Base-by-base conservation (phyloP, 371 early-diverging fungal genomes). In the Apophysomyces trapeziformis region DNA sequence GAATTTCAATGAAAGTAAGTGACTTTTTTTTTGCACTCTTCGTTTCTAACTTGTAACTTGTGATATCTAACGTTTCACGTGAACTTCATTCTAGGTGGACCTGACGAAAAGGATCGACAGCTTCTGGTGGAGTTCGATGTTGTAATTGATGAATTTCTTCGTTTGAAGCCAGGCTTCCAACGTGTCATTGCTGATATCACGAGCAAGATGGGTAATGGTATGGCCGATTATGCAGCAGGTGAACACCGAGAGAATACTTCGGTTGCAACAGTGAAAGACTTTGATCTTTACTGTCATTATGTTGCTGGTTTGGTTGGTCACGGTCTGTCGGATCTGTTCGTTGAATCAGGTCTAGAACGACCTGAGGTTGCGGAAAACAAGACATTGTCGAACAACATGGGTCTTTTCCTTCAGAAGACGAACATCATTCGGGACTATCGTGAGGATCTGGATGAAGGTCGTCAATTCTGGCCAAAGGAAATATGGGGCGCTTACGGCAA, bases 281-380 rank as follows among this genome's bases (percentile, higher is more conserved):
- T 93, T 82, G 90, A 99, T 77, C 88, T 93, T 59, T 99, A 99
- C 85, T 96, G 96, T 68, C 94, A 98, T 76, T 97, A 97, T 77
- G 99, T 96, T 32, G 99, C 99, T 39, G 99, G 99, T 41, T 87
- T 99, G 36, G 97, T 98, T 37, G 99, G 99, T 1, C 82, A 92
- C 68, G 99, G 98, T 39, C 82, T 99, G 61, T 95, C 94, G 57
- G 86, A 90, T 63, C 86, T 99, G 65, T 98, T 99, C 80, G 82
- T 87, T 36, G 93, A 89, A 18, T 93, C 95, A 18, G 93, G 92
- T 3, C 87, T 97, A 58, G 98, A 97, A 83, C 79, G 82, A 65
- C 69, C 74, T 9, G 57, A 75, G n/a, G 65, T 89, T n/a, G 72
- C 74, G 1, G 57, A 66, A 4, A 72, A 80, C 58, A 77, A 68